Evolutionary conservation across 1,139 yeast species (phyloP).

Genomic region (Candida tetrigidarum): DNA sequence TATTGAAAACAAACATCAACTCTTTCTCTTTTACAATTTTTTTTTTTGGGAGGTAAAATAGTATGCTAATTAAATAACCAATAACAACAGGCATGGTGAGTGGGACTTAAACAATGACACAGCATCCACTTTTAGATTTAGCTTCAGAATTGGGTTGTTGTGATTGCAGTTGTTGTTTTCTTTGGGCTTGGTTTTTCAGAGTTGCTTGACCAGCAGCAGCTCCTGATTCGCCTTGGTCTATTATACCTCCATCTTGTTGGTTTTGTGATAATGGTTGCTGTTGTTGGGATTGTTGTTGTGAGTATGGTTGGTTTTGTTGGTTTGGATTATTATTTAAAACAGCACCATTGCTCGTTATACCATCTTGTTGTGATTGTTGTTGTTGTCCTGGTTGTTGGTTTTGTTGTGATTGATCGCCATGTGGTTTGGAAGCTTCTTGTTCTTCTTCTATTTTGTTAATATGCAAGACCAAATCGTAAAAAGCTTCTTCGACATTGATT

Average conservation of each 20-base stretch:
- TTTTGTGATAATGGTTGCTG: constrained; percentile 6
- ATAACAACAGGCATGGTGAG: too few species aligned
- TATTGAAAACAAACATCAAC: too few species aligned
- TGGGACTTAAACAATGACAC: constrained; percentile 40
- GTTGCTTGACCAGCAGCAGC: constrained; percentile 9
- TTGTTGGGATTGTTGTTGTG: constrained; percentile 12
- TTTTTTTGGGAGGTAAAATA: too few species aligned
- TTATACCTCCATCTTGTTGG: constrained; percentile 10
- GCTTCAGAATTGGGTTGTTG: constrained; percentile 22
- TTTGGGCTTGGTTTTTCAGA: constrained; percentile 12
- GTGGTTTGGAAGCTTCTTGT: constrained; percentile 7
- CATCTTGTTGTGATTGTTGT: constrained; percentile 5
- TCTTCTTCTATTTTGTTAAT: constrained; percentile 29
- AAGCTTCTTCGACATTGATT: constrained; percentile 92
- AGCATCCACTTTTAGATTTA: constrained; percentile 41
- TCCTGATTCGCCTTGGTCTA: constrained; percentile 10
- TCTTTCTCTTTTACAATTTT: too few species aligned
- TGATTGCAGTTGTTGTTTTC: constrained; percentile 14
- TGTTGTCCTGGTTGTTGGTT: constrained; percentile 5
- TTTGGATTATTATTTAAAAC: constrained; percentile 8
- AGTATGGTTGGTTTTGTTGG: background rate
- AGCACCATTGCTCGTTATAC: constrained; percentile 11
- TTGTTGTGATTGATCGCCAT: constrained; percentile 9
- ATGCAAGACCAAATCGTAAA: constrained; percentile 72
- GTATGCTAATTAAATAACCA: too few species aligned